Evolutionary conservation across 768 basidiomycete species (phyloP), one percentile per base, ranked within the genome.

Genomic region (Russula lepida): DNA sequence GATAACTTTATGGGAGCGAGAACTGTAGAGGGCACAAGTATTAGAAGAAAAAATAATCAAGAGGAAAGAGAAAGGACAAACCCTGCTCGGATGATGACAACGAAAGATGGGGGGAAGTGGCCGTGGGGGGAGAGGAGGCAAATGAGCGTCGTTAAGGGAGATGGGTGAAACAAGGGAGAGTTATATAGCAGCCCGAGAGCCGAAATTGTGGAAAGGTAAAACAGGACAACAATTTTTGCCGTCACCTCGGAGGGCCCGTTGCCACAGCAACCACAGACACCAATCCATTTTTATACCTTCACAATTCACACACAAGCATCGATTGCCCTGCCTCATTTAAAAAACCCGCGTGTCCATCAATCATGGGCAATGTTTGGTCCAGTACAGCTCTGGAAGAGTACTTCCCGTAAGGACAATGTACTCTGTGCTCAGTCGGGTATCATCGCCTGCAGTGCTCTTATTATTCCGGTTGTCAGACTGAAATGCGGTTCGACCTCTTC

Each of bases 11-110:
- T 7, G 21, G 30, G 64, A 50, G 64, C 44, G 66, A 66, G 66
- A 63, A 66, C 66, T 66, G 46, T 17, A 5, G 19, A 4, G n/a
- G 8, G 8, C n/a, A 15, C 2, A 7, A 39, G 21, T 35, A 5
- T 52, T n/a, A 49, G 39, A 13, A 28, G 33, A 30, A 1, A 37
- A 6, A 19, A 30, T 0, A 6, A 37, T 3, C 15, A 19, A 25
- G 23, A 4, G 55, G 30, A 2, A 1, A 21, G 19, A 32, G 21
- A 11, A 19, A 48, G 12, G 56, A 73, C 77, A 64, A 35, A 79
- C 79, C 71, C 79, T 76, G 79, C 79, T 81, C 79, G 75, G 67
- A 61, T 13, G 21, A 57, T 61, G 65, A 70, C 60, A 72, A 70
- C 72, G 72, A 68, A 72, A 73, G 71, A 71, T 67, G 56, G 58